phyloP scores from a whole-genome alignment of 345 rosid genomes.

The Litchi chinensis region DNA sequence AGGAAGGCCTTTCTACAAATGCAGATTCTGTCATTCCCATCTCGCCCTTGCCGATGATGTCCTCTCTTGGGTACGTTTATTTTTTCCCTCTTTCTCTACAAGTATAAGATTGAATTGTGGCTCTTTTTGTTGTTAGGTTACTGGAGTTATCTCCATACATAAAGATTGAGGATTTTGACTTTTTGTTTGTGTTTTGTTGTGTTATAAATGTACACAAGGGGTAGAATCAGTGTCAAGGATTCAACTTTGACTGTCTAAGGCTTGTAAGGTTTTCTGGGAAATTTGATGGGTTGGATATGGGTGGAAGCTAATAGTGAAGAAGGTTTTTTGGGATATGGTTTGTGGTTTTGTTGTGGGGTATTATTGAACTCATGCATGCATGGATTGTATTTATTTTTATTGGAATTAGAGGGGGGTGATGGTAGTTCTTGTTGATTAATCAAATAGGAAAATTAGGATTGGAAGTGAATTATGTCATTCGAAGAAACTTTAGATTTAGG shows the following conservation, averaged over 20 bases:
- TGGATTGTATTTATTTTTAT: neutral
- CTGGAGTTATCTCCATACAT: too few relatives aligned
- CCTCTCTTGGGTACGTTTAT: constrained; percentile 34
- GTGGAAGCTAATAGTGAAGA: neutral
- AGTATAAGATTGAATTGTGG: neutral
- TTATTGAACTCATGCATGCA: neutral
- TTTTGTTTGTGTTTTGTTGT: too few relatives aligned
- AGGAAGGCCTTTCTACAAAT: constrained; percentile 30
- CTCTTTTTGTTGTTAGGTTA: neutral
- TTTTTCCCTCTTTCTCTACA: neutral
- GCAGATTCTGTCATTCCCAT: constrained; percentile 43
- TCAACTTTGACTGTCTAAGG: neutral
- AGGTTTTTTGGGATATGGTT: neutral
- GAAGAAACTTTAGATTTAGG: neutral
- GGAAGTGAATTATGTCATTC: neutral
- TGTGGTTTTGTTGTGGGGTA: neutral
- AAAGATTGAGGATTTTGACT: neutral
- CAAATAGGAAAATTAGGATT: neutral
- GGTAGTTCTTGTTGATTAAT: neutral
- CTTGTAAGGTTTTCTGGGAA: constrained; percentile 12
- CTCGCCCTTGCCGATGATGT: constrained; percentile 46
- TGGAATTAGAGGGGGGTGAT: neutral
- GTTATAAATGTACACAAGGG: neutral
- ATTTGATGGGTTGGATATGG: neutral
- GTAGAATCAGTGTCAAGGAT: neutral